A percentile compares a stretch with the other conserved stretches of the same genome.
Evolutionary conservation across 106 monocot species (phyloP).

Genomic region (Acorus calamus): DNA sequence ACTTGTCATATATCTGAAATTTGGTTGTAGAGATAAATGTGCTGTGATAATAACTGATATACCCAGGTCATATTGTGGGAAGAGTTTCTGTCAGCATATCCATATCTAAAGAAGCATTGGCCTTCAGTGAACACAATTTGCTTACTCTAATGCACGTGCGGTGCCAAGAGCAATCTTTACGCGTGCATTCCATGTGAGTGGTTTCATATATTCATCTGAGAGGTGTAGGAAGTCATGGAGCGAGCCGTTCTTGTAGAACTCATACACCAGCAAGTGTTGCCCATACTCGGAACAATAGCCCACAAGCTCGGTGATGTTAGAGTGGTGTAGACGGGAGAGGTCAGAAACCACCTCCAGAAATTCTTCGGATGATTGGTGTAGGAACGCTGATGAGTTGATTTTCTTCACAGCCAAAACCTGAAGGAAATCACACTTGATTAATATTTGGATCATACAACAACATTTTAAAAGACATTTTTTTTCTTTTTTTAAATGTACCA

Average conservation of each 20-base stretch:
- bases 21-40: no score
- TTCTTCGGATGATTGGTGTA: slow-evolving; percentile 46
- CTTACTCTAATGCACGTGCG: slow-evolving; percentile 91
- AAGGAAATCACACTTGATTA: background rate
- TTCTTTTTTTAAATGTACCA: no score
- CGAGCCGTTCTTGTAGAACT: slow-evolving; percentile 77
- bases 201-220: slow-evolving; percentile 75
- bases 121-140: background rate
- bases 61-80: no score
- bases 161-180: slow-evolving; percentile 86
- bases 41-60: no score
- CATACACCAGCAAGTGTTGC: slow-evolving; percentile 68
- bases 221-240: slow-evolving; percentile 75
- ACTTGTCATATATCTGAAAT: no score
- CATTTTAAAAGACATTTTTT: no score
- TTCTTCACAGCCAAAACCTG: slow-evolving; percentile 96
- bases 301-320: slow-evolving; percentile 73
- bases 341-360: slow-evolving; percentile 64
- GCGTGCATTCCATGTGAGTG: slow-evolving; percentile 69
- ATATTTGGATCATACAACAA: no score
- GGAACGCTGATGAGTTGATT: slow-evolving; percentile 53
- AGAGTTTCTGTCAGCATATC: background rate
- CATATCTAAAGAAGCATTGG: background rate
- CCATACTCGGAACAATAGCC: slow-evolving; percentile 91
- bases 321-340: slow-evolving; percentile 67